Evolutionary conservation across 1,284 basidiomycete species (phyloP), one percentile per base, ranked within the genome.

Genomic region (Tilletia caries): DNA sequence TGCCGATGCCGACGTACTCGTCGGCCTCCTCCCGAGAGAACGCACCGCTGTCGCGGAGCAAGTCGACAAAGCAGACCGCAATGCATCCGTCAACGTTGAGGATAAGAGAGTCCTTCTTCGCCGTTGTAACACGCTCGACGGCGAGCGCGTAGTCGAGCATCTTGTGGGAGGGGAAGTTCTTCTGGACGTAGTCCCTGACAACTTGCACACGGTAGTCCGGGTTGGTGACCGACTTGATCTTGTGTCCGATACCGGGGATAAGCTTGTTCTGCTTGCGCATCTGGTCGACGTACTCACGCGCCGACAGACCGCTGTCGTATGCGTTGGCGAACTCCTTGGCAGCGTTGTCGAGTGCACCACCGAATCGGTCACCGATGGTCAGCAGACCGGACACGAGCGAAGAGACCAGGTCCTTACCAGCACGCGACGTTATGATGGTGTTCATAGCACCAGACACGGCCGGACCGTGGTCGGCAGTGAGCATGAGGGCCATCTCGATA

Each of bases 401-500:
- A 29, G 94, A 97, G 84, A 98, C 95, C 78, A 98, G 86, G 85
- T 98, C 95, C 87, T 98, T 98, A 85, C 95, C 95, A 65, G 95
- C 95, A 87, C 95, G 95, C 62, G 94, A 91, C 33, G 95, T 95
- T 84, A 98, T 95, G 84, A 98, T 98, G 75, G 95, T 98, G 88
- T 96, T 98, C 95, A 98, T 98, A 37, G 95, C 95, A 86, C 95
- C 91, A 67, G 82, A 86, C 60, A 88, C 87, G 70, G 84, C 83
- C 41, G 84, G 85, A 70, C 84, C 95, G 86, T 98, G 95, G 86
- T 98, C 95, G 78, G 95, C 95, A 29, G 95, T 98, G 76, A 98
- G 88, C 92, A 96, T 96, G 83, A 98, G 89, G 71, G 97, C 93
- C 95, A 98, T 98, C 88, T 98, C 95, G 84, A 98, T 91, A 87